Conservation (phyloP, 345 rosid genomes). For the Melaleuca alternifolia region DNA sequence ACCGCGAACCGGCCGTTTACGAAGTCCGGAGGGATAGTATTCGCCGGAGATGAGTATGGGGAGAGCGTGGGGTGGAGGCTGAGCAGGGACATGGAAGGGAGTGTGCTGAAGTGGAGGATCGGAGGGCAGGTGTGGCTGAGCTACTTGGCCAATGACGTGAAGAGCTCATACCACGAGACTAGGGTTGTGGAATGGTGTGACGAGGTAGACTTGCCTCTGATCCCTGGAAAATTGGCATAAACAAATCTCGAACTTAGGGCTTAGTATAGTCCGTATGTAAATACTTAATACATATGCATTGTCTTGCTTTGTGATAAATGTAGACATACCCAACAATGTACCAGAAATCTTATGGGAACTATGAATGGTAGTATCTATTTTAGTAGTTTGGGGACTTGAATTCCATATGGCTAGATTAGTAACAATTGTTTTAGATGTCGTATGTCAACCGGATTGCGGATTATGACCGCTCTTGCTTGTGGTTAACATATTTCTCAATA, state of each 20-base stretch:
- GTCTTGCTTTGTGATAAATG: not conserved
- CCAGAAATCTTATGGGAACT: accelerated
- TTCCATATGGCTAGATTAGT: not conserved
- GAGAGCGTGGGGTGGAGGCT: slow-evolving; percentile 67
- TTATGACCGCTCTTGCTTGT: not conserved
- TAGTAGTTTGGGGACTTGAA: not conserved
- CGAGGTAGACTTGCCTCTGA: slow-evolving; percentile 78
- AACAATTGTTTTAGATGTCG: not conserved
- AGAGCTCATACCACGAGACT: slow-evolving; percentile 48
- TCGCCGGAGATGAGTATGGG: slow-evolving; percentile 72
- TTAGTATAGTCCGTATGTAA: not conserved
- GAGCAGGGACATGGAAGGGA: slow-evolving; percentile 87
- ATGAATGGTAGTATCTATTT: not conserved
- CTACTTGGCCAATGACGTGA: slow-evolving; percentile 53
- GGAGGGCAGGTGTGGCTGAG: slow-evolving; percentile 74
- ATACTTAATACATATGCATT: not conserved
- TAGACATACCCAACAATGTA: not conserved
- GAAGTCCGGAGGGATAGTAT: slow-evolving; percentile 66
- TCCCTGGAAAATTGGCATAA: slow-evolving; percentile 11
- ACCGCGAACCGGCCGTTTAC: slow-evolving; percentile 45
- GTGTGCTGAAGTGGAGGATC: slow-evolving; percentile 80
- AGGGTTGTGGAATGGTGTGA: slow-evolving; percentile 83
- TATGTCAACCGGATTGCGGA: not conserved
- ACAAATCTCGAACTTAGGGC: not conserved
- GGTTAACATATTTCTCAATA: not conserved